Evolutionary conservation across 176 grass and related monocot genomes (phyloP), one percentile per base, ranked within the genome.

Genomic region (Pontederia crassipes): DNA sequence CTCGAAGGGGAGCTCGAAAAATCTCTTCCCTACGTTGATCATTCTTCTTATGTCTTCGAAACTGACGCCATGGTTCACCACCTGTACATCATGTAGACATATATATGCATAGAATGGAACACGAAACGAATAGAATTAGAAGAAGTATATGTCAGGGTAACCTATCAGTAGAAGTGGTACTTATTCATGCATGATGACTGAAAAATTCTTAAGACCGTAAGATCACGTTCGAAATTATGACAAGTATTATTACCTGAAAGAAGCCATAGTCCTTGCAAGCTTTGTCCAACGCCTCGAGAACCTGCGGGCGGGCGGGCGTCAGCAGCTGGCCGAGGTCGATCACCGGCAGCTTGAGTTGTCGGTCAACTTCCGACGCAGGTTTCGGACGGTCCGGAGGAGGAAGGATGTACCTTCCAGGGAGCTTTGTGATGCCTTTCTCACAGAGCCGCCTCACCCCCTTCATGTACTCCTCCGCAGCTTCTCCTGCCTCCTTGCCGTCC

Each of bases 221-320:
- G 32, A 40, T 40, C 32, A 40, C 4, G 20, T 24, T 24, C 20
- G 20, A 24, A 24, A 24, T 24, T 24, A 24, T 24, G 20, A 24
- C 20, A 24, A 24, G 20, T 24, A 24, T 24, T 24, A 53, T 28
- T 14, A 86, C 66, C 83, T 97, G 93, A 13, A 98, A 98, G 93
- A 98, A 92, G 9, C 93, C 93, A 49, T 77, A 79, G 1, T 86
- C 76, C 10, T 78, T 71, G 76, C 87, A 98, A 57, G 93, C 93
- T 6, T 70, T 57, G 53, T 81, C 76, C 9, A 98, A 68, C 11
- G 81, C 71, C 15, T 48, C 2, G 2, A 97, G 72, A 61, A 83
- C 76, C 63, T 53, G 48, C 28, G 55, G 48, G 54, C 84, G 81
- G 10, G 68, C 69, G 7, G 83, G 68, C 15, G 81, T 73, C 8